Percentiles rank a stretch among this genome's conserved stretches.
Conservation (phyloP, 2,329 filamentous ascomycete species). For the Metarhizium humberi region DNA sequence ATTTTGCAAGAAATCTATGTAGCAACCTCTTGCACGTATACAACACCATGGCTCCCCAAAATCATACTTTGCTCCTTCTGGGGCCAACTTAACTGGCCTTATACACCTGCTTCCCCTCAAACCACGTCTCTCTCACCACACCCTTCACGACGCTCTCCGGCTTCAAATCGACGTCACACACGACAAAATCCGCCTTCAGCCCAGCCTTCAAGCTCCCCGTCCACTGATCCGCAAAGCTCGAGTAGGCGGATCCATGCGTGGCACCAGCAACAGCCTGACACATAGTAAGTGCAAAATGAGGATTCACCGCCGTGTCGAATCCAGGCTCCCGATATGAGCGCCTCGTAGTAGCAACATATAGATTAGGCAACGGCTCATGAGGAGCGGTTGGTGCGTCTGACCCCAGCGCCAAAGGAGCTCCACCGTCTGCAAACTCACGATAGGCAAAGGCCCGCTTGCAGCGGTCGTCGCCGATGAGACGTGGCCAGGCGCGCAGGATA, state of each 20-base stretch:
- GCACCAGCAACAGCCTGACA: conserved; percentile 44
- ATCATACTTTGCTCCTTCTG: too few species aligned
- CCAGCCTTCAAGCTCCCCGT: conserved; percentile 44
- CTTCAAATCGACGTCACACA: conserved; percentile 40
- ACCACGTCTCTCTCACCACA: conserved; percentile 43
- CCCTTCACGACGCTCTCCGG: conserved; percentile 36
- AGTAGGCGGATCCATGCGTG: conserved; percentile 46
- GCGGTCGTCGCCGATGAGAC: conserved; percentile 42
- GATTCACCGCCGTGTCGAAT: conserved; percentile 35
- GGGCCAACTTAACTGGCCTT: not conserved
- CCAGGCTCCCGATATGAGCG: conserved; percentile 41
- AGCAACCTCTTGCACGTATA: too few species aligned
- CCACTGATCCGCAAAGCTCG: conserved; percentile 45
- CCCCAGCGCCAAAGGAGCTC: conserved; percentile 46
- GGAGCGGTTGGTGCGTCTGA: conserved; percentile 52
- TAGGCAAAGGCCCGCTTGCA: conserved; percentile 55
- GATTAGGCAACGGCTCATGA: conserved; percentile 41
- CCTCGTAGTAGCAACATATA: conserved; percentile 51
- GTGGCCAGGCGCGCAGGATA: conserved; percentile 51
- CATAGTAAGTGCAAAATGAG: conserved; percentile 42
- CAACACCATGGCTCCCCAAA: too few species aligned
- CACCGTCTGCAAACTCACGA: conserved; percentile 46
- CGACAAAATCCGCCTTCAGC: conserved; percentile 47
- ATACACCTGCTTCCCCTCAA: conserved; percentile 34
- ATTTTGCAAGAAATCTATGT: too few species aligned